A percentile compares a stretch with the other conserved stretches of the same genome.
Evolutionary conservation across 225 moss, liverwort and hornwort genomes (phyloP).

Genomic region (Pseudoscleropodium purum): DNA sequence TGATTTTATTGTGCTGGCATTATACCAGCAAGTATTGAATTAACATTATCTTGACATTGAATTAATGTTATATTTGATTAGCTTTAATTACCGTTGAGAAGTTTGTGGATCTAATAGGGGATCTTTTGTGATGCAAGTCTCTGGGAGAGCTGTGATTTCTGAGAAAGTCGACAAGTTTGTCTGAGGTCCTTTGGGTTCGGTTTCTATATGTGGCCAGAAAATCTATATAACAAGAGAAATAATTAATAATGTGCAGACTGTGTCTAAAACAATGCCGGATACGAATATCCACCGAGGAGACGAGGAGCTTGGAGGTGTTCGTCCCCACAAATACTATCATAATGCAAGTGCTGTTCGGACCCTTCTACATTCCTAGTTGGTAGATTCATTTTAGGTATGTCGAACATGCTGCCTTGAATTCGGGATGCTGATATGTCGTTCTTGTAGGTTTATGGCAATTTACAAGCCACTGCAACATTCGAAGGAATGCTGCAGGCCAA

Average conservation of each 20-base stretch:
- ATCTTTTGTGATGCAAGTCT: not conserved
- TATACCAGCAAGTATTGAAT: not conserved
- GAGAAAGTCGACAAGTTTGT: not conserved
- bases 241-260: slow-evolving; percentile 35
- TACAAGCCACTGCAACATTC: slow-evolving; percentile 73
- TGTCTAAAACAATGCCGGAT: slow-evolving; percentile 87
- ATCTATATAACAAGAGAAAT: not conserved
- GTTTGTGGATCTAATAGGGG: not conserved
- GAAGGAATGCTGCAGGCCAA: slow-evolving; percentile 75
- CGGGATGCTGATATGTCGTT: not conserved
- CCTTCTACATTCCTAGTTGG: not conserved
- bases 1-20: not conserved
- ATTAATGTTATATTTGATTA: no score
- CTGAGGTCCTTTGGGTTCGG: not conserved
- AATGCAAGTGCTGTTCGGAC: slow-evolving; percentile 35
- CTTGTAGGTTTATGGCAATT: slow-evolving; percentile 78
- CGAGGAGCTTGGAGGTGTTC: slow-evolving; percentile 71
- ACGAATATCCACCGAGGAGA: slow-evolving; percentile 78
- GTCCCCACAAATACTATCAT: slow-evolving; percentile 70
- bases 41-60: not conserved
- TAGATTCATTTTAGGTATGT: not conserved
- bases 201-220: not conserved
- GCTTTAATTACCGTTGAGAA: not conserved
- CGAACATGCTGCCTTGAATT: not conserved
- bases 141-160: not conserved